Conservation (phyloP, 768 basidiomycete genomes). For the Heimioporus sp. region DNA sequence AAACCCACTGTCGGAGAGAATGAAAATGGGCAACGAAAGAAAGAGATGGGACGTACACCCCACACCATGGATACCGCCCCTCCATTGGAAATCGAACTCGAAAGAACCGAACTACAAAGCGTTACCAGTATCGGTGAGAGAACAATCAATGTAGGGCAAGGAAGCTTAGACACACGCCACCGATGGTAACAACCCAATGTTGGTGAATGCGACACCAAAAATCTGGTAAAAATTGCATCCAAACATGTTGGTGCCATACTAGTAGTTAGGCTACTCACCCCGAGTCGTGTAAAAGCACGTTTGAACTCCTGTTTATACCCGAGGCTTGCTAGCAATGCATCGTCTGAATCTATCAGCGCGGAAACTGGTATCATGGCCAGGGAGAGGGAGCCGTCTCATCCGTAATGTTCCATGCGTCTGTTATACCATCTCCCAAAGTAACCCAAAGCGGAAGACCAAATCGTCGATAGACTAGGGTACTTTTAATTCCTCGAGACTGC, state of each 20-base stretch:
- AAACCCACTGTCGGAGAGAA: slow-evolving; percentile 30
- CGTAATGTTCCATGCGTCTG: not conserved
- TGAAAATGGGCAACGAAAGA: not conserved
- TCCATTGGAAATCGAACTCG: slow-evolving; percentile 46
- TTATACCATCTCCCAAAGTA: too few species aligned
- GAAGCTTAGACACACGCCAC: slow-evolving; percentile 45
- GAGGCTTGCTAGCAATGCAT: slow-evolving; percentile 24
- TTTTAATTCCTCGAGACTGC: too few species aligned
- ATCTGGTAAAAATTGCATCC: slow-evolving; percentile 38
- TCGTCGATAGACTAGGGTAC: too few species aligned
- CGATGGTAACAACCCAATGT: slow-evolving; percentile 63
- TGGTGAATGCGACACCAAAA: slow-evolving; percentile 66
- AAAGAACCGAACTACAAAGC: slow-evolving; percentile 44
- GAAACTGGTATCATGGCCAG: not conserved
- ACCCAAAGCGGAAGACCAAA: too few species aligned
- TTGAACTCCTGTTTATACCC: slow-evolving; percentile 36
- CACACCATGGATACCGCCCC: slow-evolving; percentile 44
- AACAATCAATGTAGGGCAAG: not conserved
- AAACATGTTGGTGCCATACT: not conserved
- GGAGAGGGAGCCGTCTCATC: not conserved
- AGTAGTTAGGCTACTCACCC: slow-evolving; percentile 12
- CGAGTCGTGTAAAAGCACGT: slow-evolving; percentile 30
- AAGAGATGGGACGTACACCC: slow-evolving; percentile 28
- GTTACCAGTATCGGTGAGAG: not conserved
- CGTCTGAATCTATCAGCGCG: slow-evolving; percentile 17